phyloP scores from a whole-genome alignment of 2,329 filamentous ascomycete species.

The Cordyceps militaris region DNA sequence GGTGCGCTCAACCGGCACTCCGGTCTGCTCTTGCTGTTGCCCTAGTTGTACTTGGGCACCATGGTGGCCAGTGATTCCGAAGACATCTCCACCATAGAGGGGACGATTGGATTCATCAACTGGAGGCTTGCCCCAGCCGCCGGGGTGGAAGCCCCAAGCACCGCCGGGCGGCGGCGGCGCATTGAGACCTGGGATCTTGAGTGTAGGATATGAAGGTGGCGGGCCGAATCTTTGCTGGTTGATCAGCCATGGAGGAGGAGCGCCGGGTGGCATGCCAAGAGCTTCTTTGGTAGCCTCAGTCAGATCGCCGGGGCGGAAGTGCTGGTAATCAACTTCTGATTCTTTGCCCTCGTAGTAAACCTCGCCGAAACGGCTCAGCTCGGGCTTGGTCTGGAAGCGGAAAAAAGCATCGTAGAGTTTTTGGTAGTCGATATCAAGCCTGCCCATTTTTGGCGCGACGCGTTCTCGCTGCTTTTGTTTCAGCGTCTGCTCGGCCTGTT shows the following conservation, averaged over 20 bases:
- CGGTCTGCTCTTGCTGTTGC: slow-evolving; percentile 34
- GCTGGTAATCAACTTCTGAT: slow-evolving; percentile 87
- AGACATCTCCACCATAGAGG: slow-evolving; percentile 89
- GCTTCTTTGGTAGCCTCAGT: slow-evolving; percentile 87
- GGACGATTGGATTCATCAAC: slow-evolving; percentile 89
- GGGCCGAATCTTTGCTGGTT: slow-evolving; percentile 93
- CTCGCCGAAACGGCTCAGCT: slow-evolving; percentile 88
- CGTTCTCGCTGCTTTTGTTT: slow-evolving; percentile 95
- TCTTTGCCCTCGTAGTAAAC: slow-evolving; percentile 99
- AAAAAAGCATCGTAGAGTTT: slow-evolving; percentile 99
- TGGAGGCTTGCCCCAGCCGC: slow-evolving; percentile 92
- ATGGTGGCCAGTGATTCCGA: slow-evolving; percentile 59
- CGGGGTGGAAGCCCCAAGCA: slow-evolving; percentile 90
- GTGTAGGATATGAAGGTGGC: slow-evolving; percentile 88
- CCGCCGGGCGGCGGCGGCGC: slow-evolving; percentile 84
- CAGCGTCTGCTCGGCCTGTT: slow-evolving; percentile 83
- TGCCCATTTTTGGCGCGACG: slow-evolving; percentile 92
- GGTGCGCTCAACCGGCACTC: slow-evolving; percentile 77
- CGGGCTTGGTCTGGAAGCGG: slow-evolving; percentile 91
- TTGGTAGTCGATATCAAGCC: slow-evolving; percentile 96
- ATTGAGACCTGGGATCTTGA: slow-evolving; percentile 91
- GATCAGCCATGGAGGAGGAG: slow-evolving; percentile 93
- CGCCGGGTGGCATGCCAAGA: slow-evolving; percentile 84
- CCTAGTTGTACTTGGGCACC: slow-evolving; percentile 21
- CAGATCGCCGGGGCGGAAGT: slow-evolving; percentile 83